Percentiles rank a stretch among this genome's conserved stretches.
Conservation (phyloP, 2,329 filamentous ascomycete genomes). For the Diplodia scrobiculata region DNA sequence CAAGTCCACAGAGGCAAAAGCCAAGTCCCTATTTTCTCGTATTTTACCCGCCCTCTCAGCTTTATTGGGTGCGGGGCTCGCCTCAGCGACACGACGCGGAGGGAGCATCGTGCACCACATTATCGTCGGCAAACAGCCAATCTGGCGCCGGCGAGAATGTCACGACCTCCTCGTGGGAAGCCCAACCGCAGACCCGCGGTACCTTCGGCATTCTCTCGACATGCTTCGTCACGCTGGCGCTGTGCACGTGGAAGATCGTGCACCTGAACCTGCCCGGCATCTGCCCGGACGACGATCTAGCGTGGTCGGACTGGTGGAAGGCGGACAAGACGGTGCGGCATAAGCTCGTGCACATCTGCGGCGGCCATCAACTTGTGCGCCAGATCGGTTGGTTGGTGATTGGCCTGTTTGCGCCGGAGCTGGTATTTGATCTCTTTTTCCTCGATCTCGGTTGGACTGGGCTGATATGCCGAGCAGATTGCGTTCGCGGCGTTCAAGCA, state of each 20-base stretch:
- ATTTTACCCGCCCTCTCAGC: neutral
- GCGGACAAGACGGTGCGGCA: neutral
- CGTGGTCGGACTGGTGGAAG: conserved; percentile 8
- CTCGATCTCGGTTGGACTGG: no score
- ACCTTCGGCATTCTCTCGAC: conserved; percentile 31
- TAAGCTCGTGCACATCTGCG: conserved; percentile 2
- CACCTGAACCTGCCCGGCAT: conserved; percentile 31
- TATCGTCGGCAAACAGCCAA: neutral
- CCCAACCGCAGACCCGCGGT: conserved; percentile 30
- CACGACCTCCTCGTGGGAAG: conserved; percentile 26
- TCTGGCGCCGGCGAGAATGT: neutral
- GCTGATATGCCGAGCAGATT: neutral
- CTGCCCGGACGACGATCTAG: conserved; percentile 3
- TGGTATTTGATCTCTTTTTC: conserved; percentile 1
- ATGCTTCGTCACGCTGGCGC: conserved; percentile 31
- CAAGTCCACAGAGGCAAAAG: conserved; percentile 6
- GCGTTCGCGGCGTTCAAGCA: conserved; percentile 28
- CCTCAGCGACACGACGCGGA: neutral
- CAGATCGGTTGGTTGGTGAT: conserved; percentile 27
- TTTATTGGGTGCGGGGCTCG: no score
- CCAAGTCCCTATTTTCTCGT: neutral
- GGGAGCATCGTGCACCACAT: neutral
- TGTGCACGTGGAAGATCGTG: conserved; percentile 31
- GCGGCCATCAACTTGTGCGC: conserved; percentile 21
- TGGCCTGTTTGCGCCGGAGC: conserved; percentile 28